Evolutionary conservation across 495 filamentous ascomycete genomes (phyloP), one percentile per base, ranked within the genome.

Genomic region (Neurospora sp.): DNA sequence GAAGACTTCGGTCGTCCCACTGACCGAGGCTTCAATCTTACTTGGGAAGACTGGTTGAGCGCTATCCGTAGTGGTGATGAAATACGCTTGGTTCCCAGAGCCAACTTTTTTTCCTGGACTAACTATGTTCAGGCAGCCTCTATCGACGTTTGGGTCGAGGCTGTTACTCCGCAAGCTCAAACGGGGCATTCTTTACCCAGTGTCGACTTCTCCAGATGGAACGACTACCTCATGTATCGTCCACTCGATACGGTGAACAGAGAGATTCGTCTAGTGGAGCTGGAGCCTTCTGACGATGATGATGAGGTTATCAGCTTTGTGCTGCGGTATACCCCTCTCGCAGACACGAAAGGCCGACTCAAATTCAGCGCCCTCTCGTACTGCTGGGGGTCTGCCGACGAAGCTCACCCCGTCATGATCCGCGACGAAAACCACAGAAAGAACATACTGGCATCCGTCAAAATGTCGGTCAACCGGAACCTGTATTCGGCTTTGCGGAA

Each of bases 361-460:
- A 23, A 14, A 54, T 72, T 31, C 70, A 74, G 46, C 37, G 73
- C 73, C 38, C 54, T 74, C 9, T 74, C 73, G 39, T 74, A 74
- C 41, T 74, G 59, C 70, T 72, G 73, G 73, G 73, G 70, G 1
- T 11, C 3, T 54, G 46, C 46, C 46, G n/a, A 54, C 1, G 46
- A 54, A 11, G 1, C 46, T 23, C 46, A 54, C 7, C 8, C 46
- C 4, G n/a, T 54, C n/a, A 54, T 54, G 20, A 23, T 54, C 7
- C 46, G 46, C 46, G 59, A 72, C 5, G 37, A 27, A 16, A n/a
- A 70, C 1, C 9, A 72, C 35, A 69, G 39, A 5, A 39, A 31
- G 14, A 31, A 69, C 14, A 70, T 72, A 10, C 11, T 39, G 2
- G 69, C 42, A 3, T 8, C 35, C 3, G 37, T 74, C 31, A 37